phyloP scores from a whole-genome alignment of 352 stramenopile species.

The Phytophthora foliorum region DNA sequence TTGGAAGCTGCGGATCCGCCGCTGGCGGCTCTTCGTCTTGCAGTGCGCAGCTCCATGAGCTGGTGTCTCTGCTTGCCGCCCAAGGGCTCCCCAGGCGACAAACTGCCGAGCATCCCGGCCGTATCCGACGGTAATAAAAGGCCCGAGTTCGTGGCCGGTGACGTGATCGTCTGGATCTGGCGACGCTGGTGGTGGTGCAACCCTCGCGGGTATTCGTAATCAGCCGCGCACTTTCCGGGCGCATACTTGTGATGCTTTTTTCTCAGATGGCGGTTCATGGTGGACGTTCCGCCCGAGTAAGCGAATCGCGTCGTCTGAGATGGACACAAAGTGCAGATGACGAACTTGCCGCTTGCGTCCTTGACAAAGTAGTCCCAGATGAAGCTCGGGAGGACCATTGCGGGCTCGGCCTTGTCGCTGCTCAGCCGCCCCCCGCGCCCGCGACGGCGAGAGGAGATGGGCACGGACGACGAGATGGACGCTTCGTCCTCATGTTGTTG shows the following conservation, averaged over 20 bases:
- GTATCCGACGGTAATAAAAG: slow-evolving; percentile 33
- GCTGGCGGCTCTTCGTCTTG: slow-evolving; percentile 48
- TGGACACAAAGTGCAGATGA: slow-evolving; percentile 80
- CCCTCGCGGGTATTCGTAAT: slow-evolving; percentile 68
- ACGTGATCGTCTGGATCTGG: slow-evolving; percentile 20
- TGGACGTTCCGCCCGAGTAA: slow-evolving; percentile 85
- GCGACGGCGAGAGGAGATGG: slow-evolving; percentile 14
- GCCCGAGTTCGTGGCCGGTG: slow-evolving; percentile 1
- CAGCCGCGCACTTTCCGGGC: slow-evolving; percentile 73
- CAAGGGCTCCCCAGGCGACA: slow-evolving; percentile 57
- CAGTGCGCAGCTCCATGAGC: slow-evolving; percentile 68
- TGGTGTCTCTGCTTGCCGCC: slow-evolving; percentile 52
- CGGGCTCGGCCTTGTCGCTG: slow-evolving; percentile 66
- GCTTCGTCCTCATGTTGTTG: slow-evolving; percentile 5
- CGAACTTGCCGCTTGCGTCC: slow-evolving; percentile 78
- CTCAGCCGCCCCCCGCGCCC: slow-evolving; percentile 26
- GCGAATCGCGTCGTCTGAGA: slow-evolving; percentile 77
- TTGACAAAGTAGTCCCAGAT: slow-evolving; percentile 91
- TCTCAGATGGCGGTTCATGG: slow-evolving; percentile 85
- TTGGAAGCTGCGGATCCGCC: slow-evolving; percentile 32
- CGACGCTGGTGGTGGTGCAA: slow-evolving; percentile 13
- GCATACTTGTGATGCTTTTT: slow-evolving; percentile 89
- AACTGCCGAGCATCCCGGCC: slow-evolving; percentile 36
- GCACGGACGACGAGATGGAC: slow-evolving; percentile 19
- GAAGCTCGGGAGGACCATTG: slow-evolving; percentile 80